Evolutionary conservation across 208 protist species (phyloP), one percentile per base, ranked within the genome.

Genomic region (Trichomonas gallinae): DNA sequence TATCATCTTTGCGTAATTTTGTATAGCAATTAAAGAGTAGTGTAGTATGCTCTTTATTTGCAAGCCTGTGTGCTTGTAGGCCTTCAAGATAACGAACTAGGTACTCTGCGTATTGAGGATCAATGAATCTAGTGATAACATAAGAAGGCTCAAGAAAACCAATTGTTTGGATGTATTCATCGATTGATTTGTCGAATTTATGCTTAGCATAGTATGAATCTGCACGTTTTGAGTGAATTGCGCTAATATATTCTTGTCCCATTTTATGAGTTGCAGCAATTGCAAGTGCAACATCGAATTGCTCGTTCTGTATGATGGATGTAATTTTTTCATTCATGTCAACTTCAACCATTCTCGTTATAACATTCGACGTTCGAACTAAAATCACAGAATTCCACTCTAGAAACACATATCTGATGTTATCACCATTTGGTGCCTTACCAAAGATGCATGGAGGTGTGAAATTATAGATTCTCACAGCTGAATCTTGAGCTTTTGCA

Each of bases 11-110:
- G 0, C 51, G 40, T 4, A 96, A 26, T 26, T 96, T 96, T 46
- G 93, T 96, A 23, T 96, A 96, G 34, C 93, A 96, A 26, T 96
- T 96, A 9, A 96, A 96, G 3, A 72, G 46, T 42, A 96, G 34
- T 38, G 93, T 96, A 83, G 93, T 96, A 23, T 96, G 93, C 36
- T 96, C n/a, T 34, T 96, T 96, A 2, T 49, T 96, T 44, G 23
- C 38, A 34, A 44, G 15, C 10, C 49, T n/a, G 36, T 96, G 63
- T 45, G 26, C 49, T 9, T 40, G 8, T 21, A 96, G 44, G 21
- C 11, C 49, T 42, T 63, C 93, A 10, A 96, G 44, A 45, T 96
- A 96, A 9, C 42, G 9, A 36, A 81, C 40, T 31, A 96, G 51
- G 15, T 96, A 82, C 42, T 96, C 51, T 8, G 51, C 51, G 42